Evolutionary conservation across 805 yeast species (phyloP), one percentile per base, ranked within the genome.

Genomic region (Lachancea kluyveri): DNA sequence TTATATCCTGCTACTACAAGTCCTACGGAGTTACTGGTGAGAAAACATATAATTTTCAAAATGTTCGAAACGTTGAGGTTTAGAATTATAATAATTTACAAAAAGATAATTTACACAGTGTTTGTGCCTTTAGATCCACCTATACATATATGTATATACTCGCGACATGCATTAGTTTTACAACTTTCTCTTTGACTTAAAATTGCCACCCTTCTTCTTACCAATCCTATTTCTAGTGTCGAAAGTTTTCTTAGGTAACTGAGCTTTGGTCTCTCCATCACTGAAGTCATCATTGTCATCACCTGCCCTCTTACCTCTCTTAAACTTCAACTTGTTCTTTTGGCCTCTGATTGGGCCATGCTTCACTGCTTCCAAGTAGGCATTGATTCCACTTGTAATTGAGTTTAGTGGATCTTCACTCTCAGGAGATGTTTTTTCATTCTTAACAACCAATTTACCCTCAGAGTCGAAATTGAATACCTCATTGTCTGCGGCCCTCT

Each of bases 291-390:
- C 73, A n/a, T n/a, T n/a, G 21, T 71, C 74, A 14, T 70, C 69
- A 14, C 62, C 66, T 18, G 70, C 70, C 30, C 67, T 65, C 33
- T 68, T 66, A 30, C 75, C 70, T 55, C 80, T 77, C 62, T 81
- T 84, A 65, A 76, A 90, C 62, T 87, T 90, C 69, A 90, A 73
- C 64, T 77, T 86, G 60, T 88, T 88, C 64, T 75, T 77, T 66
- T 85, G 96, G 37, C 96, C 96, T 60, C 95, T 79, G 3, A 87
- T 77, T 18, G 97, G 97, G 15, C 92, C 96, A 47, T 81, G 83
- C 57, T 75, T 80, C 15, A 92, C 86, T 5, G 98, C 98, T 41
- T 87, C 96, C 43, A 87, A 73, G 56, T 92, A 92, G 0, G 96
- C 97, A 52, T 83, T 83, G 43, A 90, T 74, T 11, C 96, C 94